Conservation (phyloP, 2,329 filamentous ascomycete species). For the Tolypocladium capitatum region DNA sequence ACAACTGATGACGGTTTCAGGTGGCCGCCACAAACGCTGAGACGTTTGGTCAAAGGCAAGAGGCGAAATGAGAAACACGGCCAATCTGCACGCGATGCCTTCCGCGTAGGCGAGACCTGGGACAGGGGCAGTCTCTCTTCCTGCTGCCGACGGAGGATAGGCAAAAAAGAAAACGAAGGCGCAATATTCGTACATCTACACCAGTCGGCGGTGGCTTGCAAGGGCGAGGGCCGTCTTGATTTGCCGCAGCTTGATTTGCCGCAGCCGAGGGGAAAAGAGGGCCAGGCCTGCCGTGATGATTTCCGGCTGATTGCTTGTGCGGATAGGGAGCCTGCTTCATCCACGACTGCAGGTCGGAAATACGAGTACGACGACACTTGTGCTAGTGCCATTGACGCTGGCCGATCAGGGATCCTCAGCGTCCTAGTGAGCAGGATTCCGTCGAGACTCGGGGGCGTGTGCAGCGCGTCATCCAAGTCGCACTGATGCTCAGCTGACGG, state of each 20-base stretch:
- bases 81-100: conserved; percentile 5
- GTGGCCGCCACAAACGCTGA: neutral
- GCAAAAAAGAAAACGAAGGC: neutral
- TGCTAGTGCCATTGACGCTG: neutral
- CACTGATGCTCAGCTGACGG: neutral
- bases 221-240: neutral
- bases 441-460: neutral
- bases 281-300: too few species aligned
- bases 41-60: neutral
- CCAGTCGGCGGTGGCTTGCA: neutral
- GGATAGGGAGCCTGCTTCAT: neutral
- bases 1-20: too few species aligned
- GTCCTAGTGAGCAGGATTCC: neutral
- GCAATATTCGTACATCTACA: neutral
- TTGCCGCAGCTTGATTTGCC: too few species aligned
- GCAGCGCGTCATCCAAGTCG: neutral
- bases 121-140: neutral
- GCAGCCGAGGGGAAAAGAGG: too few species aligned
- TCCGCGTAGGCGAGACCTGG: conserved; percentile 1
- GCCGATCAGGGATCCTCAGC: neutral
- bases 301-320: neutral
- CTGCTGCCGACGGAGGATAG: neutral
- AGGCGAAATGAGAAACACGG: conserved; percentile 5
- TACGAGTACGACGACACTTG: neutral
- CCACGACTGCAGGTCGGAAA: neutral